Evolutionary conservation across 805 yeast genomes (phyloP).

Genomic region (Nakazawaea ishiwadae): DNA sequence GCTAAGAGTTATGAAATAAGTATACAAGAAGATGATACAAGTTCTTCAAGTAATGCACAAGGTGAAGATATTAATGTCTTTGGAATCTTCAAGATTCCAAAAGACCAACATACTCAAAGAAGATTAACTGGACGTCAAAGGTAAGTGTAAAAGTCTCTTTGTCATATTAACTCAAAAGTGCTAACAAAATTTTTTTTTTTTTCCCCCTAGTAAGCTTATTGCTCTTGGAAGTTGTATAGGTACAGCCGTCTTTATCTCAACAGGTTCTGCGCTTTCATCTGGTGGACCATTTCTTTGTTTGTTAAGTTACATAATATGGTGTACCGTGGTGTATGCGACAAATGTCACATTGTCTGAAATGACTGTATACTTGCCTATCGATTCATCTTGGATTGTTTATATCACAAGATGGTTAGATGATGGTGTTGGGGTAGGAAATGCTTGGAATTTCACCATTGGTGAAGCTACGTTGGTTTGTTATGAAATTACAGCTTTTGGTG

Average conservation of each 20-base stretch:
- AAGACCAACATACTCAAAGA: conserved; percentile 7
- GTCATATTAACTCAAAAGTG: background rate
- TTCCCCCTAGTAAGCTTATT: conserved; percentile 37
- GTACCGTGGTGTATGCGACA: conserved; percentile 60
- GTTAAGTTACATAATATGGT: conserved; percentile 65
- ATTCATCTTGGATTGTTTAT: conserved; percentile 66
- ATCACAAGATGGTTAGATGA: conserved; percentile 74
- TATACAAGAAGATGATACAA: too few species aligned
- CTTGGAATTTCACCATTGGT: conserved; percentile 76
- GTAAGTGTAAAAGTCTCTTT: background rate
- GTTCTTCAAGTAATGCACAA: background rate
- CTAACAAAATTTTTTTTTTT: conserved; percentile 27
- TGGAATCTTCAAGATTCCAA: conserved; percentile 12
- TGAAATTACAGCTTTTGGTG: conserved; percentile 62
- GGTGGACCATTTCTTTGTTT: conserved; percentile 72
- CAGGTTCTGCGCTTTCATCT: conserved; percentile 55
- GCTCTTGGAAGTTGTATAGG: conserved; percentile 84
- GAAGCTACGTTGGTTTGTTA: conserved; percentile 78
- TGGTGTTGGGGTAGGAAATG: conserved; percentile 68
- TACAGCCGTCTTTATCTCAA: conserved; percentile 71
- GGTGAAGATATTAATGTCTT: conserved; percentile 4
- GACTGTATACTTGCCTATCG: conserved; percentile 70
- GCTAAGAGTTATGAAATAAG: background rate
- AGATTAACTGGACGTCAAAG: conserved; percentile 10
- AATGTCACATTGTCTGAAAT: conserved; percentile 75